These are phyloP conservation scores for Astrocystis sublimbata DNA, from an alignment of 495 filamentous ascomycete species.

Conservation along the genomic window DNA sequence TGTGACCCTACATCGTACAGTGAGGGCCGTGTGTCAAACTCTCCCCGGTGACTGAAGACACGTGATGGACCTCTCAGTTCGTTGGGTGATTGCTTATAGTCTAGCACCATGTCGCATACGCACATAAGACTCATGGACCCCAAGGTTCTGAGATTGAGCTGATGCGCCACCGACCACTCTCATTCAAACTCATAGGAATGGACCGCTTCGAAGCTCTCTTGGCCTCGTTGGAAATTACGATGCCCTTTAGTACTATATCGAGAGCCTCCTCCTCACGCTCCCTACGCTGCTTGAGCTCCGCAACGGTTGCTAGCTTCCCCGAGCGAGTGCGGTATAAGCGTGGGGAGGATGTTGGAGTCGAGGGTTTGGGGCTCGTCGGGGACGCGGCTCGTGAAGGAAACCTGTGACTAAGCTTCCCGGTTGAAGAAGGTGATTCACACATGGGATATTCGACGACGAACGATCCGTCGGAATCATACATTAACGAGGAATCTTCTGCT, in stretches of 20 bases:
- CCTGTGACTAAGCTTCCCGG: slow-evolving; percentile 11
- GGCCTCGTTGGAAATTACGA: neutral
- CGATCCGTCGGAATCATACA: neutral
- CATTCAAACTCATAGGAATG: slow-evolving; percentile 23
- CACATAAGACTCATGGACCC: slow-evolving; percentile 6
- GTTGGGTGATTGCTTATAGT: neutral
- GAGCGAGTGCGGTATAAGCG: slow-evolving; percentile 29
- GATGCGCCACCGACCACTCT: slow-evolving; percentile 35
- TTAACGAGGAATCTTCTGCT: neutral
- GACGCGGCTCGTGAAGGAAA: neutral
- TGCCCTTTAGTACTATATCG: slow-evolving; percentile 27
- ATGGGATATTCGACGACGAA: neutral
- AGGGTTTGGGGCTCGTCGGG: neutral
- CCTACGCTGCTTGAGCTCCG: slow-evolving; percentile 26
- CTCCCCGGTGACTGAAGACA: no score
- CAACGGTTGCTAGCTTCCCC: slow-evolving; percentile 21
- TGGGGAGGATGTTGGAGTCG: neutral
- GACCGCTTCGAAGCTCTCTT: slow-evolving; percentile 6
- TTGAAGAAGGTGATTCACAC: slow-evolving; percentile 11
- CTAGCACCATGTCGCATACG: neutral
- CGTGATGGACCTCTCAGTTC: neutral
- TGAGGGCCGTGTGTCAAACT: no score
- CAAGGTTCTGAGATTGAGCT: slow-evolving; percentile 4
- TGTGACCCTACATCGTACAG: no score
- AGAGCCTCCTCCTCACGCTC: slow-evolving; percentile 24